Evolutionary conservation across 306 rosid genomes (phyloP), one percentile per base, ranked within the genome.

Genomic region (Echinosophora koreensis): DNA sequence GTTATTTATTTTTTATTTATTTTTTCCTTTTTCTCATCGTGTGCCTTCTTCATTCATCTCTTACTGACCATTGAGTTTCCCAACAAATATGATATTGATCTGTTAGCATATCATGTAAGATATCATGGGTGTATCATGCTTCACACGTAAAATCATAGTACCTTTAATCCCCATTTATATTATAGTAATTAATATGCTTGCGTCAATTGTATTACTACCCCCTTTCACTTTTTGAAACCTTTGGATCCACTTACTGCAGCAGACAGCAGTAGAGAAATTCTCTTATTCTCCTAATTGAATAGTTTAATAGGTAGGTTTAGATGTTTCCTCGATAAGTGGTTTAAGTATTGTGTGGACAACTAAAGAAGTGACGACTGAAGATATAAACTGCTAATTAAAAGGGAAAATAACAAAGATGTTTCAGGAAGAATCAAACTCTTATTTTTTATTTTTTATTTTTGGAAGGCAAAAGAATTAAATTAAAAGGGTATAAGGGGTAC

Each of bases 111-210:
- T 47, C 60, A 46, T 47, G 57, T 28, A n/a, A n/a, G n/a, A n/a
- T n/a, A 46, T 66, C 55, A 66, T 8, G 56, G 15, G 22, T 22
- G 22, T 30, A 49, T 50, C 74, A 32, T 69, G 74, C 46, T 32
- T 69, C 14, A 50, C 15, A 4, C 60, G 30, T 69, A 47, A 66
- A 49, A 69, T 69, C 46, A 32, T 14, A 28, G 12, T 27, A 44
- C 14, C 51, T 8, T 49, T 5, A 49, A 14, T 4, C 18, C 16
- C 18, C 16, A 0, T 1, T 47, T 47, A 47, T 47, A 46, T 46
- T 11, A 3, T 46, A 46, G 5, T 39, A 22, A 22, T 22, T 30
- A 41, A 41, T 9, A 41, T 41, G 12, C 47, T 41, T 41, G 47
- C 13, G 47, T 8, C 47, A 41, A 41, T 41, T 8, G 8, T 41